Evolutionary conservation across 2,329 filamentous ascomycete genomes (phyloP).

Genomic region (Calonectria hawksworthii): DNA sequence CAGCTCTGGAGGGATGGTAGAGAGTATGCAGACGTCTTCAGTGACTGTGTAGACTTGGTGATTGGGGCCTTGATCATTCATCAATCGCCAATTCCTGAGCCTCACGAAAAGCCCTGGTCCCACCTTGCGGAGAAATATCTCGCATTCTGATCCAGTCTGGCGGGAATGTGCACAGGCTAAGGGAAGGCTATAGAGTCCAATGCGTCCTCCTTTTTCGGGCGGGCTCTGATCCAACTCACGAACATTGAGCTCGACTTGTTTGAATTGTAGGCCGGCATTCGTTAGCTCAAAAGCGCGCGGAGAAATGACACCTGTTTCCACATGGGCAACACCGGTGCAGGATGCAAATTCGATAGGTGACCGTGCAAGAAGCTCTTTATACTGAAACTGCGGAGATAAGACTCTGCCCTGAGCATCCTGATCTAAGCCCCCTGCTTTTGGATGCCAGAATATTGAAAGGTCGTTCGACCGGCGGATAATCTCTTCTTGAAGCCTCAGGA

Average conservation of each 20-base stretch:
- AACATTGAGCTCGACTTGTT: background rate
- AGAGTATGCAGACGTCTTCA: background rate
- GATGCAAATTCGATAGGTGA: background rate
- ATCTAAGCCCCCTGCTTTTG: background rate
- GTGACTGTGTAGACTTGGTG: background rate
- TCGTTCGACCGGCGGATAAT: background rate
- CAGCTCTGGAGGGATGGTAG: background rate
- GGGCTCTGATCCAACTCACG: background rate
- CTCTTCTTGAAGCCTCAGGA: background rate
- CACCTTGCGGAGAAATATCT: constrained; percentile 2
- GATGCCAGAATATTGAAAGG: constrained; percentile 5
- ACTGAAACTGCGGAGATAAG: background rate
- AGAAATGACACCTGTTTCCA: background rate
- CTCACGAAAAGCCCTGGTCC: background rate
- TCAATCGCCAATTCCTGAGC: background rate
- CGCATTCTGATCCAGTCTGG: background rate
- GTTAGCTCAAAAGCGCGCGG: background rate
- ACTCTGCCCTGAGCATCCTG: background rate
- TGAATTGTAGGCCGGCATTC: background rate
- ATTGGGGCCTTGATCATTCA: background rate
- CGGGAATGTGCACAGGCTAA: background rate
- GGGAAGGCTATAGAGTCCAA: background rate
- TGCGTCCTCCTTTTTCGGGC: background rate
- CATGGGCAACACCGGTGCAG: background rate
- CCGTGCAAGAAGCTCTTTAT: background rate